phyloP scores from a whole-genome alignment of 345 rosid genomes.

The Arabidopsis suecica region DNA sequence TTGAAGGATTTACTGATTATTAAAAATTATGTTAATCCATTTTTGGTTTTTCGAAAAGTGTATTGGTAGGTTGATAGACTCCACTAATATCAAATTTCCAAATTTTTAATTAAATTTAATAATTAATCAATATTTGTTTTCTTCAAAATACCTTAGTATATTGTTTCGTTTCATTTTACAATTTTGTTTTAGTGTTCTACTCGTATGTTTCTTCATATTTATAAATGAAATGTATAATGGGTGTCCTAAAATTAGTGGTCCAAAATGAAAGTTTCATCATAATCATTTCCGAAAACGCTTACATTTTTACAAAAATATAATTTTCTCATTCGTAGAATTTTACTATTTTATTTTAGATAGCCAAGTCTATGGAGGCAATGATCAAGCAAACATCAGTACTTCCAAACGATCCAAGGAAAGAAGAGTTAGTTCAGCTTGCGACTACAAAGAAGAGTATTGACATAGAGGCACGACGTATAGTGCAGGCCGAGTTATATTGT shows the following conservation, averaged over 20 bases:
- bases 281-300: not conserved
- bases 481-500: conserved; percentile 66
- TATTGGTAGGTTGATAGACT: not conserved
- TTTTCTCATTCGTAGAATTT: not conserved
- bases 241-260: not conserved
- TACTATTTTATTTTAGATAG: conserved; percentile 45
- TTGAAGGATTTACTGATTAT: not conserved
- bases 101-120: no score
- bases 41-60: not conserved
- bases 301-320: not conserved
- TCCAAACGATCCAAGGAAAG: conserved; percentile 71
- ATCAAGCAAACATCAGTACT: conserved; percentile 48
- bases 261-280: not conserved
- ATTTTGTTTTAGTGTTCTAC: not conserved
- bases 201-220: not conserved
- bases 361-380: conserved; percentile 58
- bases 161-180: not conserved
- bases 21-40: not conserved
- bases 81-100: not conserved
- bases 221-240: not conserved
- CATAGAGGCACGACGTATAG: conserved; percentile 53
- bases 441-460: conserved; percentile 64
- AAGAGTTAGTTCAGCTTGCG: conserved; percentile 64
- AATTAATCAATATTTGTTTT: no score
- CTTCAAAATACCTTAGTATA: not conserved